phyloP scores from a whole-genome alignment of 768 basidiomycete species.

The Mycena metata region DNA sequence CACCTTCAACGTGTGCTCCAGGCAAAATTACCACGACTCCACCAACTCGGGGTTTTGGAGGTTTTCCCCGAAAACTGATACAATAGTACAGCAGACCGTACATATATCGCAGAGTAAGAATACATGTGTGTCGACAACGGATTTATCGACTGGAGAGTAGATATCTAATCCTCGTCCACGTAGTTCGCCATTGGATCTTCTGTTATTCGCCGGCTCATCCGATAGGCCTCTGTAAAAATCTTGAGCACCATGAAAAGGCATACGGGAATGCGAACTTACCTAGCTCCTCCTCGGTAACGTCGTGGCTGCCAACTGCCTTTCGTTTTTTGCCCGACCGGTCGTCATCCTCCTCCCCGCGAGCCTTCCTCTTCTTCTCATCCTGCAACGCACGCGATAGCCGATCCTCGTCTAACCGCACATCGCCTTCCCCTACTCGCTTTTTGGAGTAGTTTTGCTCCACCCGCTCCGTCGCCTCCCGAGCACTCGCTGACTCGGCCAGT shows the following conservation, averaged over 20 bases:
- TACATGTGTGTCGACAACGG: constrained; percentile 28
- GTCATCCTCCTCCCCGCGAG: constrained; percentile 67
- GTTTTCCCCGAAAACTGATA: constrained; percentile 29
- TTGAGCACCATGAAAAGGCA: constrained; percentile 9
- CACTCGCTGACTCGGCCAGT: constrained; percentile 26
- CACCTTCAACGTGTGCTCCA: constrained; percentile 10
- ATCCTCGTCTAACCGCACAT: constrained; percentile 80
- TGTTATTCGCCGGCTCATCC: constrained; percentile 78
- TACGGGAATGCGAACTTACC: constrained; percentile 59
- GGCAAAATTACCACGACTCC: constrained; percentile 11
- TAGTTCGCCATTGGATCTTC: constrained; percentile 97
- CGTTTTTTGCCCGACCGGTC: constrained; percentile 72
- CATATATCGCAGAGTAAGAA: constrained; percentile 25
- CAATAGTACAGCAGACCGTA: too few relatives aligned
- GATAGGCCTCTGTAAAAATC: constrained; percentile 83
- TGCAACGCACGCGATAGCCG: constrained; percentile 76
- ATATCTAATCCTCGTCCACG: constrained; percentile 65
- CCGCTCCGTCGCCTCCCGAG: constrained; percentile 43
- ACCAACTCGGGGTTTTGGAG: constrained; percentile 16
- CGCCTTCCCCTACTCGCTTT: constrained; percentile 85
- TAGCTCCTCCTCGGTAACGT: constrained; percentile 91
- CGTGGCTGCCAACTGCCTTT: constrained; percentile 70
- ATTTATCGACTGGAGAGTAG: neutral
- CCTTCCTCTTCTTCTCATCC: constrained; percentile 87
- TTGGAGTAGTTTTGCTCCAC: constrained; percentile 83